phyloP scores from a whole-genome alignment of 1,139 yeast genomes.

The Saccharomyces hybrid region DNA sequence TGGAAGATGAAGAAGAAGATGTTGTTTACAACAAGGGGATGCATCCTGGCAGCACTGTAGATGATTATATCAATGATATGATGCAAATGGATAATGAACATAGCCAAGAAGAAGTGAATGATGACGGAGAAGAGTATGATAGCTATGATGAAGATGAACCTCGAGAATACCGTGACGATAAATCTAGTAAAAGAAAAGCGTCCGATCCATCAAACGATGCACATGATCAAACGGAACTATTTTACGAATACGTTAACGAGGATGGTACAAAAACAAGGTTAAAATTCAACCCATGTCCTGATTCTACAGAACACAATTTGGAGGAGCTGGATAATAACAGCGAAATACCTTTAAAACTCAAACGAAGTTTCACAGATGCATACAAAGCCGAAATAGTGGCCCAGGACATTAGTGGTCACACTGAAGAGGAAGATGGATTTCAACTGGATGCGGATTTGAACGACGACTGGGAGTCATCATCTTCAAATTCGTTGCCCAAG shows the following conservation, averaged over 20 bases:
- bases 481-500: slow-evolving; percentile 1
- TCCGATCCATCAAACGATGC: slow-evolving; percentile 14
- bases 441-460: slow-evolving; percentile 10
- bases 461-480: not conserved
- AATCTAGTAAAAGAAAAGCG: not conserved
- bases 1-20: slow-evolving; percentile 32
- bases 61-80: slow-evolving; percentile 7
- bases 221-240: slow-evolving; percentile 19
- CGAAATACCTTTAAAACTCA: slow-evolving; percentile 3
- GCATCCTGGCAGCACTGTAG: slow-evolving; percentile 8
- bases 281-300: slow-evolving; percentile 14
- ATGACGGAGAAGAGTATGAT: slow-evolving; percentile 12
- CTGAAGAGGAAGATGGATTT: slow-evolving; percentile 28
- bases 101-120: slow-evolving; percentile 10
- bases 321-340: slow-evolving; percentile 17
- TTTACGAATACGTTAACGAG: slow-evolving; percentile 38
- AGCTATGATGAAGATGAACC: slow-evolving; percentile 13
- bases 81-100: slow-evolving; percentile 17
- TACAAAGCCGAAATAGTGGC: not conserved
- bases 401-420: slow-evolving; percentile 6
- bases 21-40: not conserved
- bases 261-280: slow-evolving; percentile 29
- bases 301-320: slow-evolving; percentile 14
- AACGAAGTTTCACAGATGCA: not conserved
- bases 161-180: slow-evolving; percentile 19